Base-by-base conservation (phyloP, 371 early-diverging fungal species). In the Mucor mucedo region DNA sequence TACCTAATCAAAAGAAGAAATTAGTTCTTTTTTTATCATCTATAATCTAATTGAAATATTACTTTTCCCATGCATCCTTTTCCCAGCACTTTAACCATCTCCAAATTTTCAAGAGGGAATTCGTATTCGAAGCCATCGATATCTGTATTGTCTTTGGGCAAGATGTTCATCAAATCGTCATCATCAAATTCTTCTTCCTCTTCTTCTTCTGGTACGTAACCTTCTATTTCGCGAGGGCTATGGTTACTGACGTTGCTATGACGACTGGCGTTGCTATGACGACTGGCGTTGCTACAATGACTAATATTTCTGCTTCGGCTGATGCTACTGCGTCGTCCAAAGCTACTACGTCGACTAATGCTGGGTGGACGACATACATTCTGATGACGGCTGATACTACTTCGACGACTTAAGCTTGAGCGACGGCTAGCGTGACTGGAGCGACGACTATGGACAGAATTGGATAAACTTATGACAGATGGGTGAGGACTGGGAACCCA, bases 41-140 rank as follows among this genome's bases (percentile, higher is more conserved):
- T 21, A 21, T 38, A 16, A 14, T 39, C 44, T 27, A 5, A 39
- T 50, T 52, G 13, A 42, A 42, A 5, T 21, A 42, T 57, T 63
- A 91, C 90, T 78, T 92, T 92, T 52, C 91, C 92, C 90, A 92
- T 90, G 56, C 86, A 85, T 0, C 92, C 93, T 67, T 75, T 84
- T 13, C 93, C 93, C 5, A 94, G 67, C 1, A 91, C 90, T 59
- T 82, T 86, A 32, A 90, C 58, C 55, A 90, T 70, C 47, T 89
- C 80, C 54, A 87, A 84, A 60, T 89, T 76, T 13, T 88, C 84
- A 5, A 92, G 55, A 27, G 73, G 68, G 27, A 64, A 56, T 3
- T 53, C 38, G n/a, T 53, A 38, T 16, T 14, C 48, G 11, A 50
- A 13, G 16, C 4, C 21, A 28, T 33, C 49, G 11, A 53, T 53